Base-by-base conservation (phyloP, 1,284 basidiomycete species). In the Papiliotrema fonsecae region DNA sequence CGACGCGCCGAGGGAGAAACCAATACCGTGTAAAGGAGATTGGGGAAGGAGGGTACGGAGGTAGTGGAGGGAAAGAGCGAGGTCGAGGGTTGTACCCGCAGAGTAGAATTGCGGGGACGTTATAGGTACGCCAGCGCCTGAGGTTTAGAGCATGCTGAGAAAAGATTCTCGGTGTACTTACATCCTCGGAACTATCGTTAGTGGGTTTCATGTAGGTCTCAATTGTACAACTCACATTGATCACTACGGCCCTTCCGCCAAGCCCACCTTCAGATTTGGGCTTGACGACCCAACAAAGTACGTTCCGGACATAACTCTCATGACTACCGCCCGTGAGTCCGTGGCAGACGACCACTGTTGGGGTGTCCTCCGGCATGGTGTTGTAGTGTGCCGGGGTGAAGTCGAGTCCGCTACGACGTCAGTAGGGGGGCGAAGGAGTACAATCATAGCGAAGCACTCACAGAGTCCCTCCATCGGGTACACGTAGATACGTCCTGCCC, bases 1-100 rank as follows among this genome's bases (percentile, higher is more conserved):
- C 63, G 90, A 89, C 32, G 92, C 89, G 44, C 94, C 96, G 40
- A 99, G 81, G 3, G 90, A 96, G 76, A 97, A 98, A 6, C 91
- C 91, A 25, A 96, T 75, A 11, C 88, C 94, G 28, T 93, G 76
- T 34, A 97, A 75, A 6, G 85, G 86, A 0, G 92, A 88, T 21
- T 79, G 73, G 2, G 96, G 92, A 62, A 85, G 93, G 51, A 76
- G 74, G 51, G 81, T 73, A 5, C 83, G 78, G 45, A 97, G 81
- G 72, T 87, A 87, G 64, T 87, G 79, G 38, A 93, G 72, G 1
- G 89, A 87, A 47, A 83, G 83, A 39, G 89, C 83, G 30, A 93
- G 77, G 73, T 97, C 93, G 55, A 88, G 84, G 11, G 90, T 93
- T 58, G 89, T 77, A 22, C 74, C 75, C 1, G 75, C 92, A 44